phyloP scores from a whole-genome alignment of 2,329 filamentous ascomycete genomes.

The Penicillium sp. region DNA sequence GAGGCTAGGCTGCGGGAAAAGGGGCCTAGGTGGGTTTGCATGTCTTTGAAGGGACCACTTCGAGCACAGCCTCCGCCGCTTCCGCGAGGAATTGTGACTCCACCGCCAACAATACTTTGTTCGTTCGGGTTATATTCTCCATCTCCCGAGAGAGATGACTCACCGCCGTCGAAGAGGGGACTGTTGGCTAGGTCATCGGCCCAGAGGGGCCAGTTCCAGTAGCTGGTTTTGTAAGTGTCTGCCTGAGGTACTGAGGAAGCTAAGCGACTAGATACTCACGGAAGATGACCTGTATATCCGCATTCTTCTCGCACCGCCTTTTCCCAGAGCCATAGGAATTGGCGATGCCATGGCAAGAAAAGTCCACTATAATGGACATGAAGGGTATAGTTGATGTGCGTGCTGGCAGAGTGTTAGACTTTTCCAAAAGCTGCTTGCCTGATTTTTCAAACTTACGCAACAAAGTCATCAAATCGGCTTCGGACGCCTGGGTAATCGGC shows the following conservation, averaged over 20 bases:
- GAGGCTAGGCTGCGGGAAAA: conserved; percentile 16
- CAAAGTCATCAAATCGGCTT: conserved; percentile 30
- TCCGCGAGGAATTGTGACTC: conserved; percentile 42
- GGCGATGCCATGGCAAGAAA: conserved; percentile 35
- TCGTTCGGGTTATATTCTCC: conserved; percentile 37
- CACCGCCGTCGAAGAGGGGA: conserved; percentile 50
- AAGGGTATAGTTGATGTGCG: conserved; percentile 30
- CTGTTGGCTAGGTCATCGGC: conserved; percentile 40
- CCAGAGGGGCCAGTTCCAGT: conserved; percentile 19
- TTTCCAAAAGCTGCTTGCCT: background rate
- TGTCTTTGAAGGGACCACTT: conserved; percentile 40
- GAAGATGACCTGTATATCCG: conserved; percentile 31
- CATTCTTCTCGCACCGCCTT: conserved; percentile 32
- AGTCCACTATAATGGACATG: conserved; percentile 23
- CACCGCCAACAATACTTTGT: conserved; percentile 20
- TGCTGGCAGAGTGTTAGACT: conserved; percentile 1
- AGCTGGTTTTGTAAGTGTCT: background rate
- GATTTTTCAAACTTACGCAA: conserved; percentile 22
- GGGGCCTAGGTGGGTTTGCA: conserved; percentile 30
- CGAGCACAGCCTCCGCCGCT: conserved; percentile 39
- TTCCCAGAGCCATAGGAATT: conserved; percentile 32
- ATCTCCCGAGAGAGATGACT: conserved; percentile 46
- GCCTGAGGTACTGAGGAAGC: background rate
- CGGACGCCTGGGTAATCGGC: conserved; percentile 24
- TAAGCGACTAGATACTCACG: background rate